phyloP scores from a whole-genome alignment of 495 filamentous ascomycete species.

The Xylaria scruposa region DNA sequence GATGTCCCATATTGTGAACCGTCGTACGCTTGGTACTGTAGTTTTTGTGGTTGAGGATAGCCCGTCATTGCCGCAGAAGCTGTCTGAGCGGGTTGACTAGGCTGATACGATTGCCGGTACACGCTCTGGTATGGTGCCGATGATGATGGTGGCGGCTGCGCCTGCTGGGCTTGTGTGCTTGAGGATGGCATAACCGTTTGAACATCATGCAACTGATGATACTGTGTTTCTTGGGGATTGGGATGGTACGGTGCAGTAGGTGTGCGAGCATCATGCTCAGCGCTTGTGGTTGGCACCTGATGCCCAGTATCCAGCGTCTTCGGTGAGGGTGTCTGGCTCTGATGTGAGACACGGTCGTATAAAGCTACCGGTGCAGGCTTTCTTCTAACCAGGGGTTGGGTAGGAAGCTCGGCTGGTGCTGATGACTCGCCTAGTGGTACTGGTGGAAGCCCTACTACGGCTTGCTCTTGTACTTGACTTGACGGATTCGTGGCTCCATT shows the following conservation, averaged over 20 bases:
- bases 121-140: constrained; percentile 28
- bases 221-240: constrained; percentile 1
- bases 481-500: neutral
- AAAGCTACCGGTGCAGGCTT: constrained; percentile 34
- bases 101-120: constrained; percentile 30
- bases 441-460: neutral
- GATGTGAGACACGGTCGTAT: constrained; percentile 23
- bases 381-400: constrained; percentile 32
- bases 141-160: constrained; percentile 13
- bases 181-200: constrained; percentile 13
- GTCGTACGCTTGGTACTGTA: constrained; percentile 33
- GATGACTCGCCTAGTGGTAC: neutral
- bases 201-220: constrained; percentile 10
- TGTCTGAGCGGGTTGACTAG: constrained; percentile 29
- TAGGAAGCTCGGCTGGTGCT: constrained; percentile 30
- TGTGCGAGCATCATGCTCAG: constrained; percentile 17
- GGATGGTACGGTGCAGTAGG: constrained; percentile 29
- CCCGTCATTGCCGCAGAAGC: neutral
- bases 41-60: constrained; percentile 22
- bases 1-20: constrained; percentile 23
- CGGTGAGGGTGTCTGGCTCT: constrained; percentile 32
- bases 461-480: constrained; percentile 7
- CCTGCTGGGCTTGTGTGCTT: constrained; percentile 18
- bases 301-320: constrained; percentile 24
- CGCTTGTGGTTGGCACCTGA: constrained; percentile 20